phyloP scores from a whole-genome alignment of 1,139 yeast genomes.

The Kodamaea suecica region DNA sequence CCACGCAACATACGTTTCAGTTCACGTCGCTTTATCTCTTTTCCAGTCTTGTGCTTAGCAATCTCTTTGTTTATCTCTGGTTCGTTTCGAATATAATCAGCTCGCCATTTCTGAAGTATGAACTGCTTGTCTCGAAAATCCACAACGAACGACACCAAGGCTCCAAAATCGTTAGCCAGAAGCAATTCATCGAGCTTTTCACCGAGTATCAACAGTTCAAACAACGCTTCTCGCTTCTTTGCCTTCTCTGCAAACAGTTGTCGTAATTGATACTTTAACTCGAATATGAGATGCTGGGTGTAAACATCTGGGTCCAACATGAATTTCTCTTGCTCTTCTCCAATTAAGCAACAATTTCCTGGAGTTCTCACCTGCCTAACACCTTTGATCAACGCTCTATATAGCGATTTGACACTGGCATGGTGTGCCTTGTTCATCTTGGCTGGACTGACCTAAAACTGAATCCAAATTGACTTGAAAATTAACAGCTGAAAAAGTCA shows the following conservation, averaged over 20 bases:
- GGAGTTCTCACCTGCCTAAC: conserved; percentile 3
- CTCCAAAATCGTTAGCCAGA: neutral
- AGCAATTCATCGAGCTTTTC: neutral
- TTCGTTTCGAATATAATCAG: conserved; percentile 13
- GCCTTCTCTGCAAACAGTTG: conserved; percentile 16
- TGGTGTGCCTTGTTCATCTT: conserved; percentile 4
- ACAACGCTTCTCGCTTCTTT: conserved; percentile 1
- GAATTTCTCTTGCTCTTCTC: conserved; percentile 8
- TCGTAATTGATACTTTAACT: conserved; percentile 18
- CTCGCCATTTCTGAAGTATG: conserved; percentile 18
- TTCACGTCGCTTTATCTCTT: conserved; percentile 3
- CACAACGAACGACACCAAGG: neutral
- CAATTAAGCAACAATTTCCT: neutral
- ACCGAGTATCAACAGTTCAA: neutral
- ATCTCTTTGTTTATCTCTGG: conserved; percentile 10
- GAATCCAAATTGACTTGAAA: neutral
- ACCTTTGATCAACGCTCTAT: conserved; percentile 18
- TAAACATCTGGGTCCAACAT: conserved; percentile 13
- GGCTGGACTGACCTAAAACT: no score
- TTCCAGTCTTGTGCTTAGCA: conserved; percentile 9
- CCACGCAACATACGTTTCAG: conserved; percentile 3
- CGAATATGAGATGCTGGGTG: conserved; percentile 13
- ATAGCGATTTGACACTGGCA: conserved; percentile 2
- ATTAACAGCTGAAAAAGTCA: no score
- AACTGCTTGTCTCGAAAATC: conserved; percentile 16